phyloP scores from a whole-genome alignment of 108 stramenopile species.

The Nannochloropsis gaditana region DNA sequence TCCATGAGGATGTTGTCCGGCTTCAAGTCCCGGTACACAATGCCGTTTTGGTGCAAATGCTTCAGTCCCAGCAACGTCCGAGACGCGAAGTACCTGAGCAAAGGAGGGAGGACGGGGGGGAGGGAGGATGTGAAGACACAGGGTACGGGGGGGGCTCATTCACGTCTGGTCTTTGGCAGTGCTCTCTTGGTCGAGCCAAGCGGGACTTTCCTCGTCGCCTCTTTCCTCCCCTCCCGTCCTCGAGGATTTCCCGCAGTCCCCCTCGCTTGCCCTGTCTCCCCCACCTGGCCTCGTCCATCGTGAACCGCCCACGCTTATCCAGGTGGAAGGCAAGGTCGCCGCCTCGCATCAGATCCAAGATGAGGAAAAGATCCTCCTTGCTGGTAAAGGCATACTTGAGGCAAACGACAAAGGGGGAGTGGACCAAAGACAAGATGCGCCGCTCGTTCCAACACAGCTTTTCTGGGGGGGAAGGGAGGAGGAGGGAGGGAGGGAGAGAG shows the following conservation, averaged over 20 bases:
- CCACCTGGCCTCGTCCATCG: background rate
- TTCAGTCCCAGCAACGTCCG: conserved; percentile 82
- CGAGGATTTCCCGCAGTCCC: background rate
- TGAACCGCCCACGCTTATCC: conserved; percentile 3
- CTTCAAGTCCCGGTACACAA: conserved; percentile 88
- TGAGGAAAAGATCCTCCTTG: conserved; percentile 75
- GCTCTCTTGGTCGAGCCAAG: no score
- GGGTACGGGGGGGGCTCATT: no score
- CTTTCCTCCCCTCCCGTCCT: background rate
- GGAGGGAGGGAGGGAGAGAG: conserved; percentile 37
- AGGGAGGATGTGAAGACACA: no score
- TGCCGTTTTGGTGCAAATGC: conserved; percentile 60
- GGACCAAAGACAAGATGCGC: conserved; percentile 67
- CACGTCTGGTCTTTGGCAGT: no score
- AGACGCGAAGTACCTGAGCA: conserved; percentile 71
- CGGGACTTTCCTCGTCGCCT: background rate
- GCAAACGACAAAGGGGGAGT: conserved; percentile 86
- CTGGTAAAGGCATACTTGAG: conserved; percentile 90
- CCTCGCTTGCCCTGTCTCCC: no score
- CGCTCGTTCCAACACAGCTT: conserved; percentile 80
- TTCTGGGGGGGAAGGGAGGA: conserved; percentile 34
- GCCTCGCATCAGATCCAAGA: conserved; percentile 94
- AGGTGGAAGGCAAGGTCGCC: conserved; percentile 61
- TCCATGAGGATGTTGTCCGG: conserved; percentile 88
- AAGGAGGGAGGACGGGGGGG: no score